Evolutionary conservation across 139 green algal genomes (phyloP), one percentile per base, ranked within the genome.

Genomic region (Chloropicon primus): DNA sequence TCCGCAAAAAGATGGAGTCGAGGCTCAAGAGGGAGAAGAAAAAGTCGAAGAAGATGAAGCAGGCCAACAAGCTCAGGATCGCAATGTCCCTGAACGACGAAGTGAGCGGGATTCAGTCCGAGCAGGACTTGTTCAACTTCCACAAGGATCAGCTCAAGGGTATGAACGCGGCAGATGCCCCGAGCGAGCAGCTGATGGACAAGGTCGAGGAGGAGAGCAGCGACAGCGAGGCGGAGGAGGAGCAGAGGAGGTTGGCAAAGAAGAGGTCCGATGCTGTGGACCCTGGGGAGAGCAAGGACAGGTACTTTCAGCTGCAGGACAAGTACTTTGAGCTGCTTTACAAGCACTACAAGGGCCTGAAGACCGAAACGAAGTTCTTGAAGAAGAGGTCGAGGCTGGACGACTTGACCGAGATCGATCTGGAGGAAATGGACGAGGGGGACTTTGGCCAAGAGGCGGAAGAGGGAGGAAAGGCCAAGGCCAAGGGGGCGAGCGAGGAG

Each of bases 1-100:
- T 98, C 25, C 92, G 93, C 82, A 85, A 87, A 25, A 53, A 83
- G 22, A 82, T 90, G 75, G 87, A 88, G 72, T 21, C 80, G 24
- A 79, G 0, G 23, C 23, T 82, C 77, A 89, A 88, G 79, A 84
- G 81, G n/a, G 72, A 76, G 2, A 71, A 53, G 71, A 83, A 74
- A 22, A 84, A 81, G 26, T 89, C 93, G 76, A 86, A 85, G 28
- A 86, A 88, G 78, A 86, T 88, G 78, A 87, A 86, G 29, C 41
- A 62, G 41, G 10, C 5, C 10, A 62, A 62, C 41, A 62, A 62
- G 41, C 75, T 85, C 26, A 94, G 94, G 86, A 62, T 62, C 41
- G 41, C 41, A 17, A 62, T 62, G 41, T 62, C 41, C 41, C 41
- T n/a, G 10, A 62, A 62, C 41, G 41, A 62, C 41, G 41, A 62